These are phyloP conservation scores for Periconia sp. DNA, from an alignment of 2,329 filamentous ascomycete species.

Conservation along the genomic window DNA sequence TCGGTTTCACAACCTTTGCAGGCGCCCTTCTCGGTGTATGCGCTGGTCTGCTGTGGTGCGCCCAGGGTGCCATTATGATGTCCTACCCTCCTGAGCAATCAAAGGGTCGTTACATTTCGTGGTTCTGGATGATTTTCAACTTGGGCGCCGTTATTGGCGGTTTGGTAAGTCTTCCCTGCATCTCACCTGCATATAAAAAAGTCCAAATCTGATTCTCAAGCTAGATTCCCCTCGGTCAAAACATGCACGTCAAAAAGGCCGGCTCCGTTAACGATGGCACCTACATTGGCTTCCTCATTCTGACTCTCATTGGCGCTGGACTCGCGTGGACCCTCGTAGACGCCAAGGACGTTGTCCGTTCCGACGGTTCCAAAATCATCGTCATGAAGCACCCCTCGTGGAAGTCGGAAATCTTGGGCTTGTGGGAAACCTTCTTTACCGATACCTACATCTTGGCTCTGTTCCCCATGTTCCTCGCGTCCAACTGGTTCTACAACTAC, in stretches of 20 bases:
- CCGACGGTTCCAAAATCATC: constrained; percentile 77
- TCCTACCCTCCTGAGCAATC: constrained; percentile 78
- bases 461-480: constrained; percentile 80
- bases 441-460: constrained; percentile 75
- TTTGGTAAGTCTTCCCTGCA: constrained; percentile 52
- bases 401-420: constrained; percentile 74
- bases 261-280: constrained; percentile 70
- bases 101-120: constrained; percentile 87
- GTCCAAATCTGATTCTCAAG: background rate
- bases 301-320: constrained; percentile 72
- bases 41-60: constrained; percentile 79
- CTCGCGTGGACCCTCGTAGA: constrained; percentile 72
- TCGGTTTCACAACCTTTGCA: constrained; percentile 74
- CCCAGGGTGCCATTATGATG: constrained; percentile 87
- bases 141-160: constrained; percentile 85
- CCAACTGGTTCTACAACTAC: constrained; percentile 80
- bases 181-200: background rate
- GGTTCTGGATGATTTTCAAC: constrained; percentile 97
- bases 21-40: constrained; percentile 76
- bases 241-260: constrained; percentile 60
- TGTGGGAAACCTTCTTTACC: constrained; percentile 69
- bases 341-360: constrained; percentile 70
- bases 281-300: constrained; percentile 85
- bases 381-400: constrained; percentile 90
- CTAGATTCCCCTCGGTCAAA: constrained; percentile 72